phyloP scores from a whole-genome alignment of 352 stramenopile genomes.

The Discostella stelligera region DNA sequence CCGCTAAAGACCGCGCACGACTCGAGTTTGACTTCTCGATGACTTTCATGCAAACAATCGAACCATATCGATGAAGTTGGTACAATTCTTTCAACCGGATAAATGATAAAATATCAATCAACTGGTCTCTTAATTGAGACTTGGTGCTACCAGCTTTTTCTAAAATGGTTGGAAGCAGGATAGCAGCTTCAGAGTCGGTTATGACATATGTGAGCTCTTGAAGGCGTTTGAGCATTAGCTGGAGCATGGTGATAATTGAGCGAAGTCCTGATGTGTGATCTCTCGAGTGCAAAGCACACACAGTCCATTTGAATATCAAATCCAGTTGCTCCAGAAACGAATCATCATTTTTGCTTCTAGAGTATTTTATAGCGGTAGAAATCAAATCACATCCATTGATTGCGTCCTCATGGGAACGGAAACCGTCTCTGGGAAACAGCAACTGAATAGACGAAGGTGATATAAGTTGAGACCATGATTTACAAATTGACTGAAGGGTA shows the following conservation, averaged over 20 bases:
- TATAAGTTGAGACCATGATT: constrained; percentile 68
- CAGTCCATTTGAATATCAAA: constrained; percentile 78
- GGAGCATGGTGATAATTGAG: constrained; percentile 59
- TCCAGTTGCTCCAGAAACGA: constrained; percentile 71
- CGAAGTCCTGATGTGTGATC: constrained; percentile 76
- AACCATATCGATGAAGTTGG: constrained; percentile 57
- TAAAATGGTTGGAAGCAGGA: constrained; percentile 73
- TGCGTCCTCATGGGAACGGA: constrained; percentile 77
- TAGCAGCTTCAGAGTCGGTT: constrained; percentile 60
- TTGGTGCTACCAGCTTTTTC: constrained; percentile 77
- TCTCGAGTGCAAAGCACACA: constrained; percentile 65
- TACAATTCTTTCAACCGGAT: constrained; percentile 61
- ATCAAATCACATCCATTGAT: constrained; percentile 71
- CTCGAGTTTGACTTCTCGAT: constrained; percentile 64
- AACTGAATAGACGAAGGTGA: constrained; percentile 40
- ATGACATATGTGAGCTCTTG: constrained; percentile 61
- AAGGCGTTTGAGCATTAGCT: constrained; percentile 53
- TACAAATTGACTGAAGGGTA: constrained; percentile 57
- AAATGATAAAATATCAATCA: constrained; percentile 60
- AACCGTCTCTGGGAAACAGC: constrained; percentile 73
- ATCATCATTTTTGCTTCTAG: constrained; percentile 38
- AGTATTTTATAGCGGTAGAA: constrained; percentile 60
- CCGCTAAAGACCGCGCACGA: constrained; percentile 62
- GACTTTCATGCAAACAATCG: constrained; percentile 70
- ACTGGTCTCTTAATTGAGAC: constrained; percentile 71